These are phyloP conservation scores for Kodamaea kaohsiungensis DNA, from an alignment of 805 yeast genomes.

Conservation along the genomic window DNA sequence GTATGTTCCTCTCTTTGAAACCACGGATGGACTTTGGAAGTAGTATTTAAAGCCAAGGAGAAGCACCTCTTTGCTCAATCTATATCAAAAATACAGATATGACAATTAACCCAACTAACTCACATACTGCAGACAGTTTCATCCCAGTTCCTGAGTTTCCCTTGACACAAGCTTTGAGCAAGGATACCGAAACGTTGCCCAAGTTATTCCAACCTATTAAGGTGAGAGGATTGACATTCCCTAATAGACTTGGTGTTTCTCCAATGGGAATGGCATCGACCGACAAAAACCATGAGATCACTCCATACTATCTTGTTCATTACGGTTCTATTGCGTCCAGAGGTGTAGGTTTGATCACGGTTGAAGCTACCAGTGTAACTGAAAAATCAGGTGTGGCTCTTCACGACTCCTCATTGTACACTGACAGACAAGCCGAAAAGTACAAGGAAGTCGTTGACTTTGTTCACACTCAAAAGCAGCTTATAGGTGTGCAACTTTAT, in stretches of 20 bases:
- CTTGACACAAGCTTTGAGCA: neutral
- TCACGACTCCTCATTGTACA: conserved; percentile 52
- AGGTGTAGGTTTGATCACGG: conserved; percentile 51
- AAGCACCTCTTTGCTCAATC: too few species aligned
- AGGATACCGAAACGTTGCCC: conserved; percentile 23
- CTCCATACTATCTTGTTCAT: conserved; percentile 50
- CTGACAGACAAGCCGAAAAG: conserved; percentile 47
- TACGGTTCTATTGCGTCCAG: conserved; percentile 48
- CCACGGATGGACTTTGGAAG: too few species aligned
- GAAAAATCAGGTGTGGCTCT: conserved; percentile 47
- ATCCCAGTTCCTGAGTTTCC: conserved; percentile 6
- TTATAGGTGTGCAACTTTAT: conserved; percentile 54
- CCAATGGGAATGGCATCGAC: conserved; percentile 59
- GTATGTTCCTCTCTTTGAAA: too few species aligned
- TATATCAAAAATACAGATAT: too few species aligned
- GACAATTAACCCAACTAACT: too few species aligned
- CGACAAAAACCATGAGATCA: conserved; percentile 38
- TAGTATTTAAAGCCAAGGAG: too few species aligned
- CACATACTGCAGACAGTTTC: conserved; percentile 2
- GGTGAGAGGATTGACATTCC: conserved; percentile 39
- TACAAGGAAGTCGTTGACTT: conserved; percentile 43
- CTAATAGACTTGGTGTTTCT: conserved; percentile 56
- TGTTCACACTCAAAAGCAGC: conserved; percentile 45
- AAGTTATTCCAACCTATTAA: conserved; percentile 44
- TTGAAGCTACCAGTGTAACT: conserved; percentile 47